Evolutionary conservation across 2,329 filamentous ascomycete genomes (phyloP), one percentile per base, ranked within the genome.

Genomic region (Nigrograna mackinnonii): DNA sequence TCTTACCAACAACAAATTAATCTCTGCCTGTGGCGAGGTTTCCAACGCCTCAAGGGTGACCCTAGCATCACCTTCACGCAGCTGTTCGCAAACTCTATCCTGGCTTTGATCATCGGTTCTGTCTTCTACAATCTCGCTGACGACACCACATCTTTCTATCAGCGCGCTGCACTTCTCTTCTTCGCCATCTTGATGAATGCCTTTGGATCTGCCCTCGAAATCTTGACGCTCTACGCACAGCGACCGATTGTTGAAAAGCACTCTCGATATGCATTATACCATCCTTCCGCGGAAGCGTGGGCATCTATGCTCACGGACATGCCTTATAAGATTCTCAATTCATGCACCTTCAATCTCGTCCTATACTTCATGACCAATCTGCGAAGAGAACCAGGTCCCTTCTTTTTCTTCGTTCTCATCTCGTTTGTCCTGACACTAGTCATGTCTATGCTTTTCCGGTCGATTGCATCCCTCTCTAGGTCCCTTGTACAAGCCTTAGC

Each of bases 231-330:
- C 4, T 96, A 94, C 63, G 82, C 88, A 2, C 91, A 96, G 79
- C 86, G 91, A 26, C 87, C 88, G 1, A 95, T 96, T 57, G 89
- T 96, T 46, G 90, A 96, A 64, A 96, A 96, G 66, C 91, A 96
- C 57, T 74, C 79, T 42, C 83, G 87, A 44, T 96, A 95, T 64
- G 90, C 91, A 14, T 78, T 96, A 14, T 95, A 96, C 58, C 91
- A 95, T 59, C 90, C 91, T 0, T 91, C 87, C 7, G 87, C 90
- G 13, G 91, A 96, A 76, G 89, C 90, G n/a, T 78, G 89, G 45
- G 83, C 88, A 0, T 94, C 88, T 7, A 94, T 95, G 86, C 69
- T 96, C 21, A 86, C 82, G 49, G 91, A 96, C 57, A 71, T 95
- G 70, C 91, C 91, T 0, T 89, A 89, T 69, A 95, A 94, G 67